Evolutionary conservation across 2,329 filamentous ascomycete species (phyloP).

Genomic region (Sarocladium strictum): DNA sequence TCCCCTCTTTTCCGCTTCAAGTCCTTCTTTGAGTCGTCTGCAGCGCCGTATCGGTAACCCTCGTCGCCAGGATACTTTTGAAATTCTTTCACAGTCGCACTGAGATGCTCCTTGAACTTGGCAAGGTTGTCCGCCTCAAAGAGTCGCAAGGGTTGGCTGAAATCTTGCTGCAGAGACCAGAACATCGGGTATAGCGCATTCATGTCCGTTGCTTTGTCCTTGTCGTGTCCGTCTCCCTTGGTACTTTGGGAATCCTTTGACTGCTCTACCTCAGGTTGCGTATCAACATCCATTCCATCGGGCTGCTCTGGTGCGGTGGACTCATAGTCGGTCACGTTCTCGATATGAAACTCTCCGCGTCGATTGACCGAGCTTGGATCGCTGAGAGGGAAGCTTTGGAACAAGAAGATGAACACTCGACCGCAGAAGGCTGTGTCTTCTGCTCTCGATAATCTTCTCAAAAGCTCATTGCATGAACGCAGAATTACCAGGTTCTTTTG

Average conservation of each 20-base stretch:
- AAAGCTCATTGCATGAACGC: conserved; percentile 89
- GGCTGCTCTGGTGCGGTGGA: conserved; percentile 36
- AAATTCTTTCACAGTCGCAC: conserved; percentile 56
- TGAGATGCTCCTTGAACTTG: conserved; percentile 75
- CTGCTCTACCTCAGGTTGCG: conserved; percentile 30
- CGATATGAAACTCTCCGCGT: conserved; percentile 89
- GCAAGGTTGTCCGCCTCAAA: conserved; percentile 67
- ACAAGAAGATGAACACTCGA: conserved; percentile 95
- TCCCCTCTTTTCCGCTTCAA: conserved; percentile 64
- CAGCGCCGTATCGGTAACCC: conserved; percentile 27
- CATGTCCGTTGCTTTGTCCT: conserved; percentile 48
- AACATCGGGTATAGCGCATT: conserved; percentile 83
- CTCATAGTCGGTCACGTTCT: conserved; percentile 81
- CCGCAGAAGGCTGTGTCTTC: conserved; percentile 98
- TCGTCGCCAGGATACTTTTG: conserved; percentile 41
- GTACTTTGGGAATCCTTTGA: conserved; percentile 24
- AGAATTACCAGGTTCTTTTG: conserved; percentile 85
- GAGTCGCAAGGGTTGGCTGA: conserved; percentile 80
- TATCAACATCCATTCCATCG: conserved; percentile 59
- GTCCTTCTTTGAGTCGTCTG: conserved; percentile 58
- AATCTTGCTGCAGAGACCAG: conserved; percentile 87
- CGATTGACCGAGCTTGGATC: conserved; percentile 98
- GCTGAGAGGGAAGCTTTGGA: conserved; percentile 93
- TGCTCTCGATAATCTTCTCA: conserved; percentile 88
- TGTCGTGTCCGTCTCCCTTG: conserved; percentile 39